Evolutionary conservation across 2,329 filamentous ascomycete species (phyloP).

Genomic region (Cordyceps militaris): DNA sequence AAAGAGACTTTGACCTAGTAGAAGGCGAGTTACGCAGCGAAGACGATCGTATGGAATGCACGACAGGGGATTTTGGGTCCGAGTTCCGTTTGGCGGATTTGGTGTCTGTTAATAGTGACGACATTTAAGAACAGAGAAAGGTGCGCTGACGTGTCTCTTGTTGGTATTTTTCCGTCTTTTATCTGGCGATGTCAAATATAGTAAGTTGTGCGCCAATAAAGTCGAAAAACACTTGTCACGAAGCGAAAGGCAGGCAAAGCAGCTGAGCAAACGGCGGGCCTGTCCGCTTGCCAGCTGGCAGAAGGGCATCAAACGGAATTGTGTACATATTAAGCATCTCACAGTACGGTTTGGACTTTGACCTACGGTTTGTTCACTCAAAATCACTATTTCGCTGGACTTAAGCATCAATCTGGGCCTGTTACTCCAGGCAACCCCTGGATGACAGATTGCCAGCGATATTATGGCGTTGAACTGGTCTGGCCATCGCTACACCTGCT

Average conservation of each 20-base stretch:
- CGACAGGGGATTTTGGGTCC: background rate
- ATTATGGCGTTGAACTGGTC: too few relatives aligned
- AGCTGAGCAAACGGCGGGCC: background rate
- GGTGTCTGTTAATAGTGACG: background rate
- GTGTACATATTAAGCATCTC: too few relatives aligned
- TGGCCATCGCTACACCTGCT: too few relatives aligned
- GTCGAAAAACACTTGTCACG: background rate
- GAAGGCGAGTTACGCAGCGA: background rate
- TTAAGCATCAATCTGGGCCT: too few relatives aligned
- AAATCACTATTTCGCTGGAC: background rate
- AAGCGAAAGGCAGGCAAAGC: background rate
- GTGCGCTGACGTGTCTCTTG: background rate
- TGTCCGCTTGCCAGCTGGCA: background rate
- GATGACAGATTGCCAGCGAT: too few relatives aligned
- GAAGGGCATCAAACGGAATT: background rate
- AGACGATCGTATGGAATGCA: constrained; percentile 1
- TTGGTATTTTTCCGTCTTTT: background rate
- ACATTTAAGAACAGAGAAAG: background rate
- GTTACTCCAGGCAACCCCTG: too few relatives aligned
- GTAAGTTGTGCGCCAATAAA: background rate
- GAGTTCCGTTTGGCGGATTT: background rate
- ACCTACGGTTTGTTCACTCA: background rate
- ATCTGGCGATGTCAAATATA: background rate
- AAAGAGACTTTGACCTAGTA: constrained; percentile 28
- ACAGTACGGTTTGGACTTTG: too few relatives aligned